Conservation (phyloP, 2,329 filamentous ascomycete species). For the Monilinia polystroma region DNA sequence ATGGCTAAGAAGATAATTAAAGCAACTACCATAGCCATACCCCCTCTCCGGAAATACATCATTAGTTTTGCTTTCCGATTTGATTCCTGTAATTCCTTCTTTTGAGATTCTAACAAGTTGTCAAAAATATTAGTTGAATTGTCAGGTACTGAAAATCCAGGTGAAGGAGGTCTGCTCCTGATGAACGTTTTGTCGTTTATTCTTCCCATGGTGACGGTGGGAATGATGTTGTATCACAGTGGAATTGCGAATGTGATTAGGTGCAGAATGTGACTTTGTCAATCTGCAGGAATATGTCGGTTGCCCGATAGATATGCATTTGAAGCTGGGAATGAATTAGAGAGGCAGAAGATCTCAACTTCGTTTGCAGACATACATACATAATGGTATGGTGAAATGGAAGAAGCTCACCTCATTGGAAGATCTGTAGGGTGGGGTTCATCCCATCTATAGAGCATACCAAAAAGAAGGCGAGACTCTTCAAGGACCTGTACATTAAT, state of each 20-base stretch:
- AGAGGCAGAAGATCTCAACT: neutral
- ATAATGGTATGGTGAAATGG: neutral
- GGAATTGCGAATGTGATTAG: conserved; percentile 1
- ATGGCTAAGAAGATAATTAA: neutral
- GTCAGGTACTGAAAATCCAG: neutral
- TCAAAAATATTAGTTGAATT: neutral
- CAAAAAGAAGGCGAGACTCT: neutral
- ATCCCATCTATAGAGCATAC: neutral
- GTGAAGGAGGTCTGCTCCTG: neutral
- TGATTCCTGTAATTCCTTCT: neutral
- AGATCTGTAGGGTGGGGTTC: conserved; percentile 1
- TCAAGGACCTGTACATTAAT: neutral
- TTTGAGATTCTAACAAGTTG: neutral
- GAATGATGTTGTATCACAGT: conserved; percentile 4
- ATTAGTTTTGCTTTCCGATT: conserved; percentile 6
- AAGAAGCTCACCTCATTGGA: neutral
- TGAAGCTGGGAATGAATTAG: neutral
- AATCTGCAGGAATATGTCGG: neutral
- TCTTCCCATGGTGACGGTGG: neutral
- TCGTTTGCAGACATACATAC: neutral
- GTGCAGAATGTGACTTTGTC: conserved; percentile 7
- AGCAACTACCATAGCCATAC: neutral
- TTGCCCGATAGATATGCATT: neutral
- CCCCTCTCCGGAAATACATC: neutral
- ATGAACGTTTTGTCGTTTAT: conserved; percentile 15